Evolutionary conservation across 75 land plant genomes (phyloP), one percentile per base, ranked within the genome.

Genomic region (Adiantum capillusveneris): DNA sequence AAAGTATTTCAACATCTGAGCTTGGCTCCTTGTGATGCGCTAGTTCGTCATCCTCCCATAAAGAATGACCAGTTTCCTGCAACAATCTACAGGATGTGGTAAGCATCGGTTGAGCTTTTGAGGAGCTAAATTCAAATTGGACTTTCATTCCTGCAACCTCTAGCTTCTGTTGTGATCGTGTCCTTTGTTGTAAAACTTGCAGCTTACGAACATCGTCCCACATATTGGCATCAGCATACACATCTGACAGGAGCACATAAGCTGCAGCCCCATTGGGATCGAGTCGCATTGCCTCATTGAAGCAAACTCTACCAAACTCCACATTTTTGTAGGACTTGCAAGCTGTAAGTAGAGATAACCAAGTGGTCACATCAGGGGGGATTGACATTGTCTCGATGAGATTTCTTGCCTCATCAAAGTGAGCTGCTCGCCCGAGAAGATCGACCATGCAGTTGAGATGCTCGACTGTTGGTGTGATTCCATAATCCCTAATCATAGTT

Each of bases 391-490:
- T 46, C 18, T 46, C 50, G 14, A 46, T n/a, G 22, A 62, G 25
- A 16, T 48, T 14, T 26, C 21, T 49, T 14, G 64, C 64, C 16
- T 44, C 64, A 28, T 46, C 28, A 53, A 62, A 25, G 17, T 11
- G n/a, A 14, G 53, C 64, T 24, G 64, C 53, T 17, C 64, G 55
- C 6, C 64, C 64, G 25, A 62, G 64, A 16, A 28, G 29, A 48
- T 62, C 64, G 29, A 62, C 57, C 6, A 62, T 62, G 55, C 64
- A 62, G 55, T 19, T 29, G 44, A 24, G 25, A 22, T 45, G 64
- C 27, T 62, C 53, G 13, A 21, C 13, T 6, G 12, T 27, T 44
- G 64, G 64, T 13, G 30, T 1, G 11, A 62, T 46, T 19, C 26
- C 64, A 46, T 18, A 25, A 14, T 48, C 53, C 25, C 14, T 17